Evolutionary conservation across 2,329 filamentous ascomycete genomes (phyloP), one percentile per base, ranked within the genome.

Genomic region (Chaetothyriales sp.): DNA sequence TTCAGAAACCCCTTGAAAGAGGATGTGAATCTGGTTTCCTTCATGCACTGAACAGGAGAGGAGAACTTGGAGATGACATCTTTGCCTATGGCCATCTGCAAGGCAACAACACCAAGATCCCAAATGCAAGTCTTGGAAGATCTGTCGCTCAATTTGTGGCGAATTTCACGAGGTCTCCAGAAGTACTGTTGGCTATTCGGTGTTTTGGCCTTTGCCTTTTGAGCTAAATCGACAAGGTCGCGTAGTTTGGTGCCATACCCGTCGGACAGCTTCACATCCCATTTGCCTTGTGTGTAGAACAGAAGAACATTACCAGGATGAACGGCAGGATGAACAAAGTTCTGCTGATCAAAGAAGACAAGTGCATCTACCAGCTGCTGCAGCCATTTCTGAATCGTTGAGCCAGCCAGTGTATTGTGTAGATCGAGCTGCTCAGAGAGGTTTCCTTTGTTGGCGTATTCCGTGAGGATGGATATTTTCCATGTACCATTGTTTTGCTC

Each of bases 11-110:
- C 89, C 55, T 85, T 79, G 37, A 95, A 70, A 0, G 89, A 92
- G 7, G 95, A 72, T 7, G 78, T 76, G 33, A 81, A 64, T 87
- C 82, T 49, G 95, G 69, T 44, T 81, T 79, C 52, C 77, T 79
- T 53, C 18, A 60, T 48, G n/a, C 55, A 57, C 22, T 60, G 50
- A 22, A 49, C 28, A 1, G 90, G 89, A 0, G 88, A 94, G 15
- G 82, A 82, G 66, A 92, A 90, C 53, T 82, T 85, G 54, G 83
- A 76, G 18, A 85, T 74, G 5, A 88, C 78, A 58, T 88, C 81
- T 33, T 88, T 74, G 1, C 92, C 92, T 65, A 95, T 90, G 2
- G 92, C 78, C 88, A 97, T 95, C 65, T 98, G 90, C 43, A 95
- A 68, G 60, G 95, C 86, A 4, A 95, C 78, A 28, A 95, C 80